Percentiles rank a stretch among this genome's conserved stretches.
Conservation (phyloP, 2,329 filamentous ascomycete genomes). For the Beauveria australis region DNA sequence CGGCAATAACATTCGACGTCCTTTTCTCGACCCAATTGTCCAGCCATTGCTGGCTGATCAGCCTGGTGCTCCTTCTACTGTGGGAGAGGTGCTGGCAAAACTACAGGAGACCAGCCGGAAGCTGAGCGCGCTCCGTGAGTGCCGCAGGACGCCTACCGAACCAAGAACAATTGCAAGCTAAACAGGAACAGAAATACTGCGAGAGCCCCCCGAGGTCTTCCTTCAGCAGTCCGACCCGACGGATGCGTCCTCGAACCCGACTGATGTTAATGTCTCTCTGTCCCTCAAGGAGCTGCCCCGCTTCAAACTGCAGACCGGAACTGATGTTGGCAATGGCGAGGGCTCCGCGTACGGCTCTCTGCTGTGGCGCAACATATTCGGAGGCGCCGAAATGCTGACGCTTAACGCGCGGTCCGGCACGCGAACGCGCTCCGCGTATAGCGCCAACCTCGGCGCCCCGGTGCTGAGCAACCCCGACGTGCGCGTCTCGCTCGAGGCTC, state of each 20-base stretch:
- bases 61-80: conserved; percentile 60
- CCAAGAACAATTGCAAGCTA: conserved; percentile 12
- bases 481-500: conserved; percentile 67
- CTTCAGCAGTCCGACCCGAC: conserved; percentile 66
- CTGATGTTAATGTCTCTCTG: conserved; percentile 76
- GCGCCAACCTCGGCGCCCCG: conserved; percentile 74
- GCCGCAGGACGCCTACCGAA: not conserved
- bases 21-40: conserved; percentile 77
- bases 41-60: conserved; percentile 66
- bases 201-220: conserved; percentile 72
- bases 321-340: conserved; percentile 87
- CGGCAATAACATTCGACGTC: conserved; percentile 71
- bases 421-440: conserved; percentile 84
- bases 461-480: conserved; percentile 78
- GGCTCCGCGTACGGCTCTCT: conserved; percentile 87
- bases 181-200: conserved; percentile 64
- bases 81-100: conserved; percentile 69
- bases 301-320: conserved; percentile 86
- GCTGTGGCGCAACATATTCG: conserved; percentile 84
- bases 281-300: conserved; percentile 75
- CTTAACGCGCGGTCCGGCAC: conserved; percentile 85
- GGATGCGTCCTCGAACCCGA: conserved; percentile 61
- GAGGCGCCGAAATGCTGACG: conserved; percentile 83
- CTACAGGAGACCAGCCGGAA: conserved; percentile 64
- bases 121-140: conserved; percentile 70